These are phyloP conservation scores for Globisporangium cederbergense DNA, from an alignment of 352 stramenopile species.

Conservation along the genomic window DNA sequence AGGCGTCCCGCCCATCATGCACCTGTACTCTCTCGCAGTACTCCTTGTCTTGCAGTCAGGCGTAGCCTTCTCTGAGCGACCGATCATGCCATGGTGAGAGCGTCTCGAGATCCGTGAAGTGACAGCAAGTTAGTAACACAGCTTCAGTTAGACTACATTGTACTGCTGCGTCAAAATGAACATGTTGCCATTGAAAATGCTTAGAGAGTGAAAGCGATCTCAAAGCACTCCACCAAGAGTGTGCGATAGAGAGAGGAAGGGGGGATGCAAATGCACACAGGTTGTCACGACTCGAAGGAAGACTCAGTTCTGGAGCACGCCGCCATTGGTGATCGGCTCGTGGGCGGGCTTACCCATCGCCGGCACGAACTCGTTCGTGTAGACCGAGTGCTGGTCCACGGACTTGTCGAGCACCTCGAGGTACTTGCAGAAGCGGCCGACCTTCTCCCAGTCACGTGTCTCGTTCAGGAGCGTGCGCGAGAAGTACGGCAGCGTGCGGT, in stretches of 20 bases:
- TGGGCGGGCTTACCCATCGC: constrained; percentile 44
- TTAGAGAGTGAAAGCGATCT: too few relatives aligned
- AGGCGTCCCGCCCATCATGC: background rate
- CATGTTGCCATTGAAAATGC: too few relatives aligned
- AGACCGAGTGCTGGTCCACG: constrained; percentile 52
- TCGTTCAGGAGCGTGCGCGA: constrained; percentile 48
- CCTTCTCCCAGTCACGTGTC: constrained; percentile 50
- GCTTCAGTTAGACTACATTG: too few relatives aligned
- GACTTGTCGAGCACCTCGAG: constrained; percentile 39
- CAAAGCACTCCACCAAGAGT: background rate
- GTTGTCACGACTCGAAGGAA: background rate
- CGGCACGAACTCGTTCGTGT: constrained; percentile 48
- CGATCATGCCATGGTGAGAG: background rate
- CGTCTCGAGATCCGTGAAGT: background rate
- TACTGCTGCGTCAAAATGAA: too few relatives aligned
- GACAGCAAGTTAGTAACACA: too few relatives aligned
- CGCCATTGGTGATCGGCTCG: constrained; percentile 35
- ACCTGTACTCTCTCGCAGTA: background rate
- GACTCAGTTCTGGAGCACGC: constrained; percentile 33
- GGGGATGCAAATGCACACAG: background rate
- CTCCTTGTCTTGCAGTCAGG: background rate
- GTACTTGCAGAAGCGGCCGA: constrained; percentile 56
- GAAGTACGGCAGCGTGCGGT: constrained; percentile 48
- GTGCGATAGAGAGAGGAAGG: too few relatives aligned
- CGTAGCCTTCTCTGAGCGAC: background rate